These are phyloP conservation scores for Fraxinus sp. DNA, from an alignment of 305 asterid species.

Conservation along the genomic window DNA sequence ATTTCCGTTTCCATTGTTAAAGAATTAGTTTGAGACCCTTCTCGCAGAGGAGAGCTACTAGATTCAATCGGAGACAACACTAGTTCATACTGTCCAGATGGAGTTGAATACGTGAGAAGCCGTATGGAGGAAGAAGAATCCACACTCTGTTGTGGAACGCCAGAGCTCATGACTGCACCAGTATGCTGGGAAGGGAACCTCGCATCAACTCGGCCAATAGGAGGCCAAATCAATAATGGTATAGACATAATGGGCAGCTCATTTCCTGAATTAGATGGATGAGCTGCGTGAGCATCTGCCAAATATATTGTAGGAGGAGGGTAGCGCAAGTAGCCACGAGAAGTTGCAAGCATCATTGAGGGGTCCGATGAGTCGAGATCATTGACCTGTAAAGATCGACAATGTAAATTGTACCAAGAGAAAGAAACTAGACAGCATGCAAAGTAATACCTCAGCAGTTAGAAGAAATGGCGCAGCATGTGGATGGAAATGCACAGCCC, in stretches of 20 bases:
- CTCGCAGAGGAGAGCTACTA: conserved; percentile 49
- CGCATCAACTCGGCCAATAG: conserved; percentile 55
- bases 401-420: conserved; percentile 19
- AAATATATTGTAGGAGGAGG: conserved; percentile 91
- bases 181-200: conserved; percentile 42
- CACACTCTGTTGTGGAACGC: conserved; percentile 48
- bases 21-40: conserved; percentile 51
- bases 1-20: conserved; percentile 43
- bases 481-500: conserved; percentile 98
- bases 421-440: conserved; percentile 24
- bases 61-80: conserved; percentile 72
- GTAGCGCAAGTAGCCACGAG: conserved; percentile 77
- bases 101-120: conserved; percentile 81
- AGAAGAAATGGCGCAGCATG: conserved; percentile 90
- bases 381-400: conserved; percentile 62
- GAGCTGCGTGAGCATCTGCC: conserved; percentile 65
- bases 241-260: conserved; percentile 71
- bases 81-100: conserved; percentile 85
- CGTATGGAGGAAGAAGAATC: conserved; percentile 73
- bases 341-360: conserved; percentile 76
- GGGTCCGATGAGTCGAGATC: conserved; percentile 92
- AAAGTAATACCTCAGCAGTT: conserved; percentile 83
- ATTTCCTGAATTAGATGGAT: conserved; percentile 58
- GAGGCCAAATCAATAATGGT: conserved; percentile 74
- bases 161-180: conserved; percentile 44